phyloP scores from a whole-genome alignment of 108 stramenopile genomes.

The Cylindrotheca fusiformis region DNA sequence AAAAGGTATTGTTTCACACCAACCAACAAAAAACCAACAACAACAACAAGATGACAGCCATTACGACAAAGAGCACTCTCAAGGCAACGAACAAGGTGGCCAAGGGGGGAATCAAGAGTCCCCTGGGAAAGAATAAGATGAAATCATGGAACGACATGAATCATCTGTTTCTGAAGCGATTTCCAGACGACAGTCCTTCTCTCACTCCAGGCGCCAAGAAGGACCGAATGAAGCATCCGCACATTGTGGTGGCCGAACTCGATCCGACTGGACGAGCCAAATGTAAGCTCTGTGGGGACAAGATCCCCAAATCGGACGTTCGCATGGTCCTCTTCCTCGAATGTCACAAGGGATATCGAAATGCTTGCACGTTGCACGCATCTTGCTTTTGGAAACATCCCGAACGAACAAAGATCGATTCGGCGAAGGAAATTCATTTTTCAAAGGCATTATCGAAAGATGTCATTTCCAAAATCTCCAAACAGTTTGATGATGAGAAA shows the following conservation, averaged over 20 bases:
- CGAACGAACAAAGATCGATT: neutral
- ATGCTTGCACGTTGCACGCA: neutral
- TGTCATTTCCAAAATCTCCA: too few species aligned
- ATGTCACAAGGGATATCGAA: constrained; percentile 11
- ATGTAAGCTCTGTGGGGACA: constrained; percentile 9
- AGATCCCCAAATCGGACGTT: neutral
- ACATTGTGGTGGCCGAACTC: neutral
- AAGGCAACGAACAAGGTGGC: neutral
- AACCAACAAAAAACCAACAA: neutral
- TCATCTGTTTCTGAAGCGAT: constrained; percentile 2
- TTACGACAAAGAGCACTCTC: neutral
- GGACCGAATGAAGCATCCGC: constrained; percentile 2
- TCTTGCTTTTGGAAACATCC: constrained; percentile 6
- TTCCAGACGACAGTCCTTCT: neutral
- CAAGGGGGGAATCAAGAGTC: neutral
- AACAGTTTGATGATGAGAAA: too few species aligned
- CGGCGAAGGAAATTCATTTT: neutral
- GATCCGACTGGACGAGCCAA: constrained; percentile 4
- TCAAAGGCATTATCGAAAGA: too few species aligned
- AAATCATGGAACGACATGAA: constrained; percentile 4
- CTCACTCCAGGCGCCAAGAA: constrained; percentile 3
- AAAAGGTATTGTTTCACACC: neutral
- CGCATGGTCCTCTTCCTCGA: neutral
- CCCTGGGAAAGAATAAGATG: neutral
- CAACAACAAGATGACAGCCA: constrained; percentile 2